Evolutionary conservation across 169 alveolate genomes (phyloP).

Genomic region (Plasmodium berghei): DNA sequence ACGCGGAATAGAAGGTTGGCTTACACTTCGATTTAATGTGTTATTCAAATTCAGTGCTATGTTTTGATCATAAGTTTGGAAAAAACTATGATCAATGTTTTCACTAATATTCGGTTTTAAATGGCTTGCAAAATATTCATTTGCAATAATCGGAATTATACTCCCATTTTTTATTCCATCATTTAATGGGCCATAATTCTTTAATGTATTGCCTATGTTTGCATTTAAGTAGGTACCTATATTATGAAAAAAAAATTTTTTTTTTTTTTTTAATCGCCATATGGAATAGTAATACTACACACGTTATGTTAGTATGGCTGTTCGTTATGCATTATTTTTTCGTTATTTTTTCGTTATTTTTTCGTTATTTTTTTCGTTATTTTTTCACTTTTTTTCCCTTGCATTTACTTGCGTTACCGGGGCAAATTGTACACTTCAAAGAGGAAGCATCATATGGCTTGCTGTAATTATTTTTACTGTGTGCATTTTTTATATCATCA

Average conservation of each 20-base stretch:
- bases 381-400: neutral
- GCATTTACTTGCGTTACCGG: neutral
- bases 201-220: neutral
- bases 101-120: neutral
- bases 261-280: neutral
- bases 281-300: too few relatives aligned
- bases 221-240: slow-evolving; percentile 46
- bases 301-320: neutral
- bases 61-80: slow-evolving; percentile 11
- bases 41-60: neutral
- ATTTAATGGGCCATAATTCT: slow-evolving; percentile 7
- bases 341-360: neutral
- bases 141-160: slow-evolving; percentile 8
- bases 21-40: neutral
- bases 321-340: neutral
- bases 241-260: slow-evolving; percentile 7
- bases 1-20: neutral
- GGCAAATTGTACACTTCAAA: neutral
- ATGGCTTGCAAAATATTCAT: neutral
- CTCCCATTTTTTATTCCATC: slow-evolving; percentile 19
- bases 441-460: slow-evolving; percentile 10
- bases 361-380: neutral
- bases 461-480: neutral
- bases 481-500: slow-evolving; percentile 13
- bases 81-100: neutral